These are phyloP conservation scores for Capronia coronata DNA, from an alignment of 2,329 filamentous ascomycete species.

Conservation along the genomic window DNA sequence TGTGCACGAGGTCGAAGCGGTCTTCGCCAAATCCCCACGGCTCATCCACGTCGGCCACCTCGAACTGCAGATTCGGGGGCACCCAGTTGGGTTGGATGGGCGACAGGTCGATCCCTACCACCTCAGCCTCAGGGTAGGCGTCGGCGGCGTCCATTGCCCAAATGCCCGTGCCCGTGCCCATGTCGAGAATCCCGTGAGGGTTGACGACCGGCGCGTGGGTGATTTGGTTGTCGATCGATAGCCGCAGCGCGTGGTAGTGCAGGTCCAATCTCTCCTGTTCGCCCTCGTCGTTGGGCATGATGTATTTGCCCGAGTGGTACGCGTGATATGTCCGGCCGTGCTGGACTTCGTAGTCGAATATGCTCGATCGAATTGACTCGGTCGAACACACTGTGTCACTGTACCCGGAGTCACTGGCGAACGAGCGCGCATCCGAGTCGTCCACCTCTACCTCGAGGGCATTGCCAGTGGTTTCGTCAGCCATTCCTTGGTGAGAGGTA, in stretches of 20 bases:
- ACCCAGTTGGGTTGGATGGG: constrained; percentile 35
- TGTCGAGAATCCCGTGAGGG: constrained; percentile 10
- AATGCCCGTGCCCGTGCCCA: constrained; percentile 13
- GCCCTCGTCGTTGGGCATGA: constrained; percentile 38
- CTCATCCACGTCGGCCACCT: constrained; percentile 53
- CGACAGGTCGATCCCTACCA: constrained; percentile 27
- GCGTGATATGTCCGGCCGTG: constrained; percentile 34
- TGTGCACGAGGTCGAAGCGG: constrained; percentile 54
- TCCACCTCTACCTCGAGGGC: neutral
- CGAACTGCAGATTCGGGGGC: constrained; percentile 50
- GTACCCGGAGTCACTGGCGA: constrained; percentile 13
- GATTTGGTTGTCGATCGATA: constrained; percentile 9
- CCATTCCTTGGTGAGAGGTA: neutral
- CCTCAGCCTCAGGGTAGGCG: constrained; percentile 27
- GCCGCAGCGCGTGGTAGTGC: constrained; percentile 10
- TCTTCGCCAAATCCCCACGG: constrained; percentile 48
- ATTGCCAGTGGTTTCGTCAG: too few species aligned
- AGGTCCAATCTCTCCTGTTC: constrained; percentile 8
- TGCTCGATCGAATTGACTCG: constrained; percentile 29
- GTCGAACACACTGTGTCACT: constrained; percentile 22
- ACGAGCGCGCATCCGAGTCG: neutral
- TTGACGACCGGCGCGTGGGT: constrained; percentile 15
- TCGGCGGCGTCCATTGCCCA: constrained; percentile 30
- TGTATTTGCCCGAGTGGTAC: constrained; percentile 36
- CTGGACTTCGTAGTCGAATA: constrained; percentile 32